Conservation (phyloP, 768 basidiomycete species). For the Cyathus striatus region DNA sequence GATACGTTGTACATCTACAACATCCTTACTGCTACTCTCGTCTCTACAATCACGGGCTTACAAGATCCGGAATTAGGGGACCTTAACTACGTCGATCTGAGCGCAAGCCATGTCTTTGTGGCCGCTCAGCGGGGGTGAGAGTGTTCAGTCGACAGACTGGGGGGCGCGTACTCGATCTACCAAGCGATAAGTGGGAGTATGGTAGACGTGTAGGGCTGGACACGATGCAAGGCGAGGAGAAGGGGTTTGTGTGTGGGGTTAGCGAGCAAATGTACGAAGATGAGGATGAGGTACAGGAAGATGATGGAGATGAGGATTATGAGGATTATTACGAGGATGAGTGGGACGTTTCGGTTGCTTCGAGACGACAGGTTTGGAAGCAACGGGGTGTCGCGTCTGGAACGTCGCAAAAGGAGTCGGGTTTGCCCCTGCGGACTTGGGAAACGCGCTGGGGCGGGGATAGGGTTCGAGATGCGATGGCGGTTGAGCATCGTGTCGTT, state of each 20-base stretch:
- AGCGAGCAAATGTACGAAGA: conserved; percentile 25
- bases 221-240: too few relatives aligned
- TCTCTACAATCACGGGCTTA: neutral
- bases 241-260: conserved; percentile 23
- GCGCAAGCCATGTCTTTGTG: conserved; percentile 51
- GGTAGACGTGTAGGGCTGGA: too few relatives aligned
- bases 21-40: conserved; percentile 35
- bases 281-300: conserved; percentile 7
- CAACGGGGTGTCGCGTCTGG: neutral
- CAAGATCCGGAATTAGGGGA: conserved; percentile 20
- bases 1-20: conserved; percentile 57
- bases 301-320: too few relatives aligned
- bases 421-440: too few relatives aligned
- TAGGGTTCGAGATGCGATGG: conserved; percentile 1
- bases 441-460: conserved; percentile 1
- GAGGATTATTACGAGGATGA: too few relatives aligned
- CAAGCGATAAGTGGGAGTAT: too few relatives aligned
- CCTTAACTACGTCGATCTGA: conserved; percentile 66
- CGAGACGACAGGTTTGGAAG: too few relatives aligned
- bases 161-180: conserved; percentile 35
- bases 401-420: conserved; percentile 4
- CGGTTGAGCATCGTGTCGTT: too few relatives aligned
- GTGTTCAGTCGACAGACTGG: conserved; percentile 46
- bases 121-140: conserved; percentile 44
- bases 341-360: too few relatives aligned